Percentiles rank a stretch among this genome's conserved stretches.
phyloP scores from a whole-genome alignment of 768 basidiomycete species.

The Tulasnella sp. region DNA sequence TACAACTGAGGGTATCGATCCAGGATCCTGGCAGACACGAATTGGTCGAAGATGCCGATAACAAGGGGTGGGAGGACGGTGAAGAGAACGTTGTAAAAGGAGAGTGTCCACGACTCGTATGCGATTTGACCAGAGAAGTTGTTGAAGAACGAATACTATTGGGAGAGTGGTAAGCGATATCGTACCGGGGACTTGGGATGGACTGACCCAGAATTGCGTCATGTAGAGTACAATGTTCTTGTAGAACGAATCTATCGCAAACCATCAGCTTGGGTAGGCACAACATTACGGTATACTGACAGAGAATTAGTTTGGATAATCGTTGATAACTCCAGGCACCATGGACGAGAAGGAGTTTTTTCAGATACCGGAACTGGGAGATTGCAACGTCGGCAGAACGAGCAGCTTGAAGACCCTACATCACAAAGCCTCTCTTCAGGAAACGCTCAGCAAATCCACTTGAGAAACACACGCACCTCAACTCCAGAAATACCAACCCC shows the following conservation, averaged over 20 bases:
- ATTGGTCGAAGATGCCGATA: constrained; percentile 96
- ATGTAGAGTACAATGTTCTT: constrained; percentile 98
- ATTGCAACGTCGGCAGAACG: constrained; percentile 96
- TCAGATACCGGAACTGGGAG: constrained; percentile 90
- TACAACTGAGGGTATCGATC: constrained; percentile 97
- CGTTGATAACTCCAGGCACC: constrained; percentile 98
- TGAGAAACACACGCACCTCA: constrained; percentile 42
- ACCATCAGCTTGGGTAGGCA: neutral
- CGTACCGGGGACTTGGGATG: neutral
- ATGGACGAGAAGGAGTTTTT: constrained; percentile 90
- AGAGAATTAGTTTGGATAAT: constrained; percentile 88
- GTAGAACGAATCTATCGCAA: constrained; percentile 78
- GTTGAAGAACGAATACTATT: constrained; percentile 97
- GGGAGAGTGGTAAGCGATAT: neutral
- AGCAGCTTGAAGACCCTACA: constrained; percentile 90
- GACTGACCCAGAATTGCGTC: constrained; percentile 91
- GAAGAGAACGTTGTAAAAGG: constrained; percentile 92
- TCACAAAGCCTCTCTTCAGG: neutral
- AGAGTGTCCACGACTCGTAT: constrained; percentile 97
- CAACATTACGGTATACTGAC: constrained; percentile 38
- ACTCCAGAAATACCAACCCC: constrained; percentile 97
- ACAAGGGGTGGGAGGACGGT: constrained; percentile 93
- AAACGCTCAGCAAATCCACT: constrained; percentile 6
- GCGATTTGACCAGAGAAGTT: constrained; percentile 98
- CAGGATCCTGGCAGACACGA: constrained; percentile 90